Percentiles rank a stretch among this genome's conserved stretches.
Evolutionary conservation across 768 basidiomycete species (phyloP).

Genomic region (Flagelloscypha sp.): DNA sequence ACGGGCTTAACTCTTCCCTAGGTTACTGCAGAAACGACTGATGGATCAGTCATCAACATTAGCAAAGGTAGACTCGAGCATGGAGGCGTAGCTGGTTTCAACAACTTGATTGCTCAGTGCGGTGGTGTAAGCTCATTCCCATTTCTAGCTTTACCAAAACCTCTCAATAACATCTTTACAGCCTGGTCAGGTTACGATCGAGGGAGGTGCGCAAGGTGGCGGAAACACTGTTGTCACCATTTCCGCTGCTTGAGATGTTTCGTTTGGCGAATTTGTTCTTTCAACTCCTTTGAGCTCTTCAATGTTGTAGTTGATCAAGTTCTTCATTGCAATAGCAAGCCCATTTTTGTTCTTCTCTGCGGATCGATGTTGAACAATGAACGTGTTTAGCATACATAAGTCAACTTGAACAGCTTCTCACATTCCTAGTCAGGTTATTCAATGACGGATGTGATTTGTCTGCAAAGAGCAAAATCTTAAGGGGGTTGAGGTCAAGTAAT

Average conservation of each 20-base stretch:
- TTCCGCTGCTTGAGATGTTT: conserved; percentile 2
- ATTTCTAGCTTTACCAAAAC: not conserved
- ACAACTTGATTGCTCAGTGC: conserved; percentile 1
- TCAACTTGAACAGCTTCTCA: too few species aligned
- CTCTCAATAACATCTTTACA: not conserved
- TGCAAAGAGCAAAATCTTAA: too few species aligned
- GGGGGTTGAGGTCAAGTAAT: too few species aligned
- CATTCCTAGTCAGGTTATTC: too few species aligned
- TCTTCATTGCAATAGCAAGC: too few species aligned
- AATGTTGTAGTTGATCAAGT: too few species aligned
- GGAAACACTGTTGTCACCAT: conserved; percentile 3
- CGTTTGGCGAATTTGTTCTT: too few species aligned
- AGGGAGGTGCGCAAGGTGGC: conserved; percentile 2
- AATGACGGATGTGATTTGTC: too few species aligned
- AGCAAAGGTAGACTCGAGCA: conserved; percentile 4
- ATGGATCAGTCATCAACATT: conserved; percentile 2
- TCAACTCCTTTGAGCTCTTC: too few species aligned
- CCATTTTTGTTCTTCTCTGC: too few species aligned
- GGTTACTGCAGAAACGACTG: conserved; percentile 3
- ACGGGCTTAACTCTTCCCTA: not conserved
- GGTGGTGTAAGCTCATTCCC: not conserved
- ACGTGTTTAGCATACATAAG: too few species aligned
- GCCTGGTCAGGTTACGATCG: conserved; percentile 2
- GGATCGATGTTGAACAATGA: too few species aligned
- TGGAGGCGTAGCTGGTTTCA: conserved; percentile 1